Percentiles rank a stretch among this genome's conserved stretches.
These are phyloP conservation scores for Hypomyces perniciosus DNA, from an alignment of 2,329 filamentous ascomycete genomes.

Conservation along the genomic window DNA sequence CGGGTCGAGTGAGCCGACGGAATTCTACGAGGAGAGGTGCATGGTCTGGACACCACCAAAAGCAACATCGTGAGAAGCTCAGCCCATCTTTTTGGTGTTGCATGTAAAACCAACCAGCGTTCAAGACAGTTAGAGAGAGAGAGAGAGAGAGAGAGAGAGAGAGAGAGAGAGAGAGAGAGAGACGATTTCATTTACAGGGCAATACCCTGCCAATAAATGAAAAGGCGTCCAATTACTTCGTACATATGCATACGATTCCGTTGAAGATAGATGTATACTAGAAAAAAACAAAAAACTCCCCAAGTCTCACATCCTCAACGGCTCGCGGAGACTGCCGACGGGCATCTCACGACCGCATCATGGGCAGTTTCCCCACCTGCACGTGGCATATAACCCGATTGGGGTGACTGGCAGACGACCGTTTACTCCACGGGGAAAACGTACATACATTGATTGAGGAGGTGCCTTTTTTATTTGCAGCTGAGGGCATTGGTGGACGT, in stretches of 20 bases:
- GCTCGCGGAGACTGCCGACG: not conserved
- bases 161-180: not conserved
- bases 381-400: constrained; percentile 15
- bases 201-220: not conserved
- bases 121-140: not conserved
- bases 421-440: constrained; percentile 5
- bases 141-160: not conserved
- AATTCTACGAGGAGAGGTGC: constrained; percentile 28
- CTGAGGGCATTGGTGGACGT: not conserved
- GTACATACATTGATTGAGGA: not conserved
- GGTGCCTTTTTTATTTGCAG: not conserved
- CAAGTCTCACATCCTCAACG: not conserved
- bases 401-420: not conserved
- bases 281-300: not conserved
- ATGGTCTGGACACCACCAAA: constrained; percentile 26
- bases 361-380: constrained; percentile 7
- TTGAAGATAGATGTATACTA: not conserved
- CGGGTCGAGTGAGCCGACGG: constrained; percentile 23
- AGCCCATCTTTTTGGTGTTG: too few relatives aligned
- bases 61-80: not conserved
- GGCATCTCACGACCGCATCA: constrained; percentile 10
- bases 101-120: not conserved
- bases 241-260: not conserved
- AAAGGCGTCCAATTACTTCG: not conserved
- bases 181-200: not conserved